Evolutionary conservation across 352 stramenopile species (phyloP), one percentile per base, ranked within the genome.

Genomic region (Pythium aristosporum): DNA sequence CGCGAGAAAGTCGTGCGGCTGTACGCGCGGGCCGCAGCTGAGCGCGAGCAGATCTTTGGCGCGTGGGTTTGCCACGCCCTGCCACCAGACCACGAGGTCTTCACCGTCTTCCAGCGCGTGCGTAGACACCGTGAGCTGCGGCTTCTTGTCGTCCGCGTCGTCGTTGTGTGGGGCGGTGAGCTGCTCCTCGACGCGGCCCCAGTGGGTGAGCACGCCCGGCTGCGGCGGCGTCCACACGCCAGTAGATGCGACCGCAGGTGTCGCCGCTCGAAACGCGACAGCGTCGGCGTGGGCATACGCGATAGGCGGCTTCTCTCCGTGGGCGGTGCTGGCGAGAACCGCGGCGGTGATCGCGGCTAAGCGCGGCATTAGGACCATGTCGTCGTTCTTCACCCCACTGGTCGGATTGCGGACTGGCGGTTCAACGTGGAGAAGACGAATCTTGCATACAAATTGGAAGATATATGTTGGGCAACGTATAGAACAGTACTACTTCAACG

Each of bases 61-160:
- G 61, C 90, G 76, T 18, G 79, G 73, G 43, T 66, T 42, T 30
- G 69, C 56, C 20, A 90, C 73, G 34, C 76, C 75, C 13, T 58
- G 68, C 83, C 83, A 94, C 23, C 70, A 79, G 28, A 94, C 70
- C 28, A 94, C 80, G 39, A 94, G 71, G 55, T 94, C 85, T 56
- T 86, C 78, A 5, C 83, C 85, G 49, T 91, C 75, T 16, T 67
- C 70, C 20, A 94, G 32, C n/a, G 75, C 63, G 20, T 74, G 36
- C 5, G 83, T 82, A 16, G 57, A 79, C 6, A 80, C 80, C 43
- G 61, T 79, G 32, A 91, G 44, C 9, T 15, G 23, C 5, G 30
- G 34, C 3, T 44, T 52, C 18, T 10, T 18, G 36, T 18, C 13
- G 18, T 6, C 11, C n/a, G 51, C 39, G 20, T 18, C 51, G 48